Evolutionary conservation across 208 protist species (phyloP), one percentile per base, ranked within the genome.

Genomic region (Polymyxa betae): DNA sequence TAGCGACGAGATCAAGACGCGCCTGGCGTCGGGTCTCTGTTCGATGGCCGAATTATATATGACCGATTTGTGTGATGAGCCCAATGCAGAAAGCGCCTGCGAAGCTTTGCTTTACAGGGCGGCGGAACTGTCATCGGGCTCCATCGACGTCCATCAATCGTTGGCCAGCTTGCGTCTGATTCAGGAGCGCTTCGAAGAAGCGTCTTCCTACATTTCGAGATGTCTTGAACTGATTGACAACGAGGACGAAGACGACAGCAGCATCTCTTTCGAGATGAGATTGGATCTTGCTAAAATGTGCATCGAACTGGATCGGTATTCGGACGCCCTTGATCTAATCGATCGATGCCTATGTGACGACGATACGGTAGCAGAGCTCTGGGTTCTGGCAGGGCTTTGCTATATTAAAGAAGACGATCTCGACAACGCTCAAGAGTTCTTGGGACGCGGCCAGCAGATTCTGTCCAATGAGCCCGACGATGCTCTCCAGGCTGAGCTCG

Each of bases 41-140:
- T 35, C 72, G 35, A 82, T 82, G n/a, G 72, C 72, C 72, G 72
- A 82, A n/a, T 35, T 82, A 43, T 82, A 45, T n/a, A 82, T 82
- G 72, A 82, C 72, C 72, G 72, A 82, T 43, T n/a, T 82, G 16
- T 82, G 72, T n/a, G 72, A 82, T 82, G 72, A 82, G n/a, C 35
- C n/a, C 72, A 82, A 82, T 35, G 72, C 72, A 5, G 72, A 82
- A 82, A 5, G 12, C 16, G 40, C n/a, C n/a, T 82, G 72, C 40
- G 72, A 82, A 20, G 72, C 5, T 43, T 35, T 43, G 40, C 35
- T 82, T 5, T 5, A 5, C 12, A 5, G 12, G 12, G 72, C 72
- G 5, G n/a, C 35, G n/a, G 10, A 82, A 5, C 16, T 82, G 5
- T 5, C 35, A 20, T 16, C 35, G 12, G 5, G 10, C 72, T 40